These are phyloP conservation scores for Colletotrichum lentis DNA, from an alignment of 2,329 filamentous ascomycete species.

Conservation along the genomic window DNA sequence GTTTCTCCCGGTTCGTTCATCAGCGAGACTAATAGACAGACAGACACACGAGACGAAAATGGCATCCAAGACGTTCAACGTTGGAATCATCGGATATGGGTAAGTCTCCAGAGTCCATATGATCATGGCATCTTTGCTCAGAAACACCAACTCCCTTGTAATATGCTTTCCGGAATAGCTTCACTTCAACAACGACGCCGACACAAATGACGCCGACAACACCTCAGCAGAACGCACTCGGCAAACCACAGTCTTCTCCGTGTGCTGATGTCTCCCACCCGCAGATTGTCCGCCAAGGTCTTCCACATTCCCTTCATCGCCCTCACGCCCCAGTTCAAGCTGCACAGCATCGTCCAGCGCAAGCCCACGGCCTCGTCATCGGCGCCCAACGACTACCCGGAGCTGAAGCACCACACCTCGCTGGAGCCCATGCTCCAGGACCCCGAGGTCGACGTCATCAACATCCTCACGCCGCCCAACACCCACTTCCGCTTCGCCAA, in stretches of 20 bases:
- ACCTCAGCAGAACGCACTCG: background rate
- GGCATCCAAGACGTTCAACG: constrained; percentile 54
- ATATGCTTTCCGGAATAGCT: constrained; percentile 13
- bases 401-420: constrained; percentile 69
- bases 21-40: background rate
- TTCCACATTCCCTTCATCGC: constrained; percentile 85
- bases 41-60: constrained; percentile 8
- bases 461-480: constrained; percentile 76
- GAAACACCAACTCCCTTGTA: background rate
- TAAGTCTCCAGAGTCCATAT: constrained; percentile 48
- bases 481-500: constrained; percentile 74
- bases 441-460: constrained; percentile 70
- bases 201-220: too few relatives aligned
- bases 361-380: constrained; percentile 73
- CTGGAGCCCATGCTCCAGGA: constrained; percentile 72
- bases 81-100: constrained; percentile 62
- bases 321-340: constrained; percentile 68
- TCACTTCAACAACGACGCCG: background rate
- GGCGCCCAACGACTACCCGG: constrained; percentile 73
- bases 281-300: constrained; percentile 72
- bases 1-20: background rate
- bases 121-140: constrained; percentile 14
- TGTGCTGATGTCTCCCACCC: constrained; percentile 33
- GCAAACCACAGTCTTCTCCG: constrained; percentile 4
- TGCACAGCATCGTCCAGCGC: constrained; percentile 81